These are phyloP conservation scores for Ceratocystis eucalypticola DNA, from an alignment of 2,329 filamentous ascomycete species.

Conservation along the genomic window DNA sequence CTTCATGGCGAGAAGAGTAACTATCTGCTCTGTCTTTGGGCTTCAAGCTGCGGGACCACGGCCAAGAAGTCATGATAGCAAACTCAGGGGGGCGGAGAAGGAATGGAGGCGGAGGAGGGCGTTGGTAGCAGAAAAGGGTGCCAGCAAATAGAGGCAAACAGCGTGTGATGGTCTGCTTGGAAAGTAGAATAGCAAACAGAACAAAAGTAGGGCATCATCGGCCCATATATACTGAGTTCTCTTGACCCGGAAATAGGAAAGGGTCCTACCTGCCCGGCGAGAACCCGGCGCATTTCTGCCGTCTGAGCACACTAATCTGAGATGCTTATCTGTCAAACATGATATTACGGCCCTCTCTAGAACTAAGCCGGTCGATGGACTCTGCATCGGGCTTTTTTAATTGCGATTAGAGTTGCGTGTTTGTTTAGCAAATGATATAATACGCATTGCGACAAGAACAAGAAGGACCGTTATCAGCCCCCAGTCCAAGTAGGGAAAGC, in stretches of 20 bases:
- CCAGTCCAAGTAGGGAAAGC: not conserved
- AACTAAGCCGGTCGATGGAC: not conserved
- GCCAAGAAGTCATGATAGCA: not conserved
- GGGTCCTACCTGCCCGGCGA: not conserved
- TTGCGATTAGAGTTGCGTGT: not conserved
- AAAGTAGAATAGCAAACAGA: not conserved
- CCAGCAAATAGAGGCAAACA: too few species aligned
- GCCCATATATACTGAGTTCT: not conserved
- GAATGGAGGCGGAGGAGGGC: not conserved
- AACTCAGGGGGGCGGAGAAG: not conserved
- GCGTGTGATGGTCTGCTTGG: not conserved
- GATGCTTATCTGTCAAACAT: not conserved
- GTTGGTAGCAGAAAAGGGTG: not conserved
- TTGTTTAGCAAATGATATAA: not conserved
- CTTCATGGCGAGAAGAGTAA: not conserved
- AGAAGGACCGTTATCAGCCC: not conserved
- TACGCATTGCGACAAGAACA: not conserved
- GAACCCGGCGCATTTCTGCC: not conserved
- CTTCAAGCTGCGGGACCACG: not conserved
- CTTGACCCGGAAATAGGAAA: not conserved
- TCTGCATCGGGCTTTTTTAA: not conserved
- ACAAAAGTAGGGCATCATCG: not conserved
- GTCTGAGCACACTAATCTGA: not conserved
- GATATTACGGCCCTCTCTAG: not conserved
- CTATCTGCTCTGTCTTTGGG: not conserved